These are phyloP conservation scores for Botryotinia convoluta DNA, from an alignment of 2,329 filamentous ascomycete genomes.

Conservation along the genomic window DNA sequence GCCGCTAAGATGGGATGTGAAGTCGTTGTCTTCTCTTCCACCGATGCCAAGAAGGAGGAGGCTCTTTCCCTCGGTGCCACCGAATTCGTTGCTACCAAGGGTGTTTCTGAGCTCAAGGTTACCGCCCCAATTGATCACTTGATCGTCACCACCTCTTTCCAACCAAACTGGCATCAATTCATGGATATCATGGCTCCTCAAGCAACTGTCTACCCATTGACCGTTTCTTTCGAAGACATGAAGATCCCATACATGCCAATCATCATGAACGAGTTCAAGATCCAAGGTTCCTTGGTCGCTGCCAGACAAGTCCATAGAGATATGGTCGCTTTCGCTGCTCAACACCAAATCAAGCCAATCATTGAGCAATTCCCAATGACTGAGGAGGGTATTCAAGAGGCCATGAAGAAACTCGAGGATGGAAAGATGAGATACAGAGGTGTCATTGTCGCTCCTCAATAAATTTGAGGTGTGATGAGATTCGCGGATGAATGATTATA, in stretches of 20 bases:
- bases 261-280: slow-evolving; percentile 30
- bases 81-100: slow-evolving; percentile 58
- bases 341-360: slow-evolving; percentile 59
- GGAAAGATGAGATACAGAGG: slow-evolving; percentile 55
- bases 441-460: slow-evolving; percentile 38
- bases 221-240: slow-evolving; percentile 52
- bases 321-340: slow-evolving; percentile 59
- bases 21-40: slow-evolving; percentile 57
- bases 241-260: slow-evolving; percentile 36
- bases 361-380: slow-evolving; percentile 55
- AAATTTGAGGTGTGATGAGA: slow-evolving; percentile 12
- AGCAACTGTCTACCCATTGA: slow-evolving; percentile 63
- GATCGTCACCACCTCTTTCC: slow-evolving; percentile 34
- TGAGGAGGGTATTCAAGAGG: slow-evolving; percentile 49
- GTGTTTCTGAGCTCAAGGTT: slow-evolving; percentile 35
- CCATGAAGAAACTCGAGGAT: slow-evolving; percentile 53
- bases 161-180: slow-evolving; percentile 62
- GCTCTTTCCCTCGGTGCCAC: slow-evolving; percentile 56
- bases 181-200: slow-evolving; percentile 57
- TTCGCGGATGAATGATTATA: neutral
- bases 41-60: slow-evolving; percentile 62
- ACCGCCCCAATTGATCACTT: slow-evolving; percentile 34
- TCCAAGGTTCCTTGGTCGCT: slow-evolving; percentile 36
- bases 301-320: slow-evolving; percentile 49
- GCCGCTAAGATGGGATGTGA: slow-evolving; percentile 61